Evolutionary conservation across 1,284 basidiomycete genomes (phyloP), one percentile per base, ranked within the genome.

Genomic region (Puccinia coronata): DNA sequence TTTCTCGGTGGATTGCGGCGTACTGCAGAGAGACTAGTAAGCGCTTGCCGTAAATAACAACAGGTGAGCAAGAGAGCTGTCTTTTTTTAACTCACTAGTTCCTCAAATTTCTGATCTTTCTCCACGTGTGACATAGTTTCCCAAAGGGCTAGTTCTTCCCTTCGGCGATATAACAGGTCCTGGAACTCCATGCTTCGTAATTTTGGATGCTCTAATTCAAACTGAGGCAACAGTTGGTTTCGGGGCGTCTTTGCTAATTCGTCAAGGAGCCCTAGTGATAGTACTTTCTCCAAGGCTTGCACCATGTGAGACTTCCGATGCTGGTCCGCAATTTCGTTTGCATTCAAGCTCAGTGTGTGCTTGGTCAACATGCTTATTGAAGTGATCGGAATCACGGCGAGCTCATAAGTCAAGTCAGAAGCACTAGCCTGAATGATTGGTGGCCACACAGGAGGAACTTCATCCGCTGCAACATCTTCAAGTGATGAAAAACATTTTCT

Each of bases 111-210:
- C 25, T 72, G 41, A 31, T 61, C 25, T 41, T 55, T 82, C 69
- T 67, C 76, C 76, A 78, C 63, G 83, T 55, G 82, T 83, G 36
- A 36, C 41, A 53, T 79, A 83, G 74, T 84, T 85, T 31, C 82
- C 59, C 91, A 85, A 61, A 87, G 87, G 83, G 88, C 86, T 6
- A 87, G 84, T 4, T 92, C 85, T 25, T 86, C 87, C 69, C 92
- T 89, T 80, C 96, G 89, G 43, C 88, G 85, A 65, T 90, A 89
- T 67, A 98, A 85, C 31, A 89, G 87, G 83, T 98, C 96, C 86
- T 98, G 94, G 86, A 99, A 97, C 82, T 99, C 96, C 23, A 99
- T 87, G n/a, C 91, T 88, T 61, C 92, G 90, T 84, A 95, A 89
- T 76, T 92, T 91, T 69, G 88, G 88, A 95, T 95, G 98, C 82